Evolutionary conservation across 2,329 filamentous ascomycete species (phyloP).

Genomic region (Chaetomiaceae sp.): DNA sequence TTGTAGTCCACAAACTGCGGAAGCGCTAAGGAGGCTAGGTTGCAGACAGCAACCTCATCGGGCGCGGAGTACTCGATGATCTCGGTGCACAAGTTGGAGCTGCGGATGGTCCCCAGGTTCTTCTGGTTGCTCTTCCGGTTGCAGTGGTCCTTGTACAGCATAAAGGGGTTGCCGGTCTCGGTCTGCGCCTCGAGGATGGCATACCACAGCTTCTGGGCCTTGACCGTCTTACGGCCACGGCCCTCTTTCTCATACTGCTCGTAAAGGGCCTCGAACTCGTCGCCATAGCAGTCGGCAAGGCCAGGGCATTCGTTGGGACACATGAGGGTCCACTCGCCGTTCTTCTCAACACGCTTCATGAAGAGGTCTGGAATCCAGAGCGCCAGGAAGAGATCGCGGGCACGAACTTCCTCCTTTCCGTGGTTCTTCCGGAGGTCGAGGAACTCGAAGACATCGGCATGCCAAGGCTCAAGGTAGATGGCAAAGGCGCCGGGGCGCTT

Average conservation of each 20-base stretch:
- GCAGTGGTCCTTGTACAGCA: conserved; percentile 98
- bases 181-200: conserved; percentile 97
- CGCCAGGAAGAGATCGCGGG: conserved; percentile 94
- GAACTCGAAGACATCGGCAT: conserved; percentile 95
- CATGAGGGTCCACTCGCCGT: conserved; percentile 95
- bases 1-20: conserved; percentile 86
- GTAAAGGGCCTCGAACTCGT: conserved; percentile 94
- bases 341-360: conserved; percentile 99
- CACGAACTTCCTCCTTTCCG: conserved; percentile 95
- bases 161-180: conserved; percentile 98
- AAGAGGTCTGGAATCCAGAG: conserved; percentile 98
- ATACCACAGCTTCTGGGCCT: conserved; percentile 99
- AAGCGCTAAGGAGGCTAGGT: conserved; percentile 89
- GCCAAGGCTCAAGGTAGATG: conserved; percentile 99
- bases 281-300: conserved; percentile 92
- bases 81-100: conserved; percentile 98
- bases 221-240: conserved; percentile 83
- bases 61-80: conserved; percentile 97
- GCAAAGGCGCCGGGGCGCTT: conserved; percentile 98
- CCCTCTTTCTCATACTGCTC: conserved; percentile 87
- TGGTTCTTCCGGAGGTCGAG: conserved; percentile 98
- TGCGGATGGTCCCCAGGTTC: conserved; percentile 97
- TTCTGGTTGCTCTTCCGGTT: conserved; percentile 99
- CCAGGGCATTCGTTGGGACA: conserved; percentile 96
- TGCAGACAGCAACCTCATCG: conserved; percentile 98